Conservation (phyloP, 345 rosid species). For the Citrus glauca region DNA sequence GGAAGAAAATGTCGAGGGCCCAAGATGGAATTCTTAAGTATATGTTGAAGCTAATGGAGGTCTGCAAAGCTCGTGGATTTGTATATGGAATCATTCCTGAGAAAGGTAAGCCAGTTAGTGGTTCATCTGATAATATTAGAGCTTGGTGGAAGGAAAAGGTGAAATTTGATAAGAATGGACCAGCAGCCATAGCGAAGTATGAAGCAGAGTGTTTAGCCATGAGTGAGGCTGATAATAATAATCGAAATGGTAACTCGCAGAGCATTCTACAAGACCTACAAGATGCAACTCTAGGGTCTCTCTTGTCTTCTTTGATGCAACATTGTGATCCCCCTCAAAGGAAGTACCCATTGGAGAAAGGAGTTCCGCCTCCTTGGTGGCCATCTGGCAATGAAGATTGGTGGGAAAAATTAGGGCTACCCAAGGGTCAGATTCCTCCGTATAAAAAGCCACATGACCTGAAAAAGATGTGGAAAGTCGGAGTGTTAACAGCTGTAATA, state of each 20-base stretch:
- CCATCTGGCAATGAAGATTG: conserved; percentile 91
- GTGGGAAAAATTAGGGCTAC: conserved; percentile 77
- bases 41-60: conserved; percentile 98
- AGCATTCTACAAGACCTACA: conserved; percentile 84
- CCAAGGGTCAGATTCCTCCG: conserved; percentile 68
- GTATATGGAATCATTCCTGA: conserved; percentile 97
- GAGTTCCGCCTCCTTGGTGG: conserved; percentile 98
- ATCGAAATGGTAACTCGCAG: conserved; percentile 51
- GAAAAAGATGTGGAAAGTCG: conserved; percentile 99
- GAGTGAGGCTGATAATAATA: conserved; percentile 52
- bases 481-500: conserved; percentile 92
- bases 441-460: conserved; percentile 96
- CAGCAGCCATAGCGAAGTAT: conserved; percentile 80
- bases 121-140: conserved; percentile 87
- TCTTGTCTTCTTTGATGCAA: conserved; percentile 95
- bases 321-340: conserved; percentile 99
- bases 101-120: conserved; percentile 92
- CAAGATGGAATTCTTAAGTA: conserved; percentile 99
- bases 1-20: conserved; percentile 99
- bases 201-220: conserved; percentile 75
- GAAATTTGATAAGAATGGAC: conserved; percentile 94
- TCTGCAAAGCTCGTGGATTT: conserved; percentile 92
- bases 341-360: conserved; percentile 89
- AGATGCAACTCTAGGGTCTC: conserved; percentile 97
- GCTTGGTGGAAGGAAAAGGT: conserved; percentile 99